Conservation (phyloP, 345 rosid genomes). For the Rhodamnia argentea region DNA sequence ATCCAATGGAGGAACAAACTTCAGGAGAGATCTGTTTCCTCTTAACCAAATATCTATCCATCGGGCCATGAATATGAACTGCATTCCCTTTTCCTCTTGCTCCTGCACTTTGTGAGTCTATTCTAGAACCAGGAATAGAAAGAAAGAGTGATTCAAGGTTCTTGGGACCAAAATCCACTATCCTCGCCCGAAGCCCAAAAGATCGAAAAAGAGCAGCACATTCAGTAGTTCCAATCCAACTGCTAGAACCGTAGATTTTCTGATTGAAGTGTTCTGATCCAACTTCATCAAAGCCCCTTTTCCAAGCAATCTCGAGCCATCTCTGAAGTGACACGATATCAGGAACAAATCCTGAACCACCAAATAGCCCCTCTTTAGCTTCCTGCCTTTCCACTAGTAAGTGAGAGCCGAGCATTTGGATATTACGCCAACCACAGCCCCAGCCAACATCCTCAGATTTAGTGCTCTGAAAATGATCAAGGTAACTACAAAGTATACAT, state of each 20-base stretch:
- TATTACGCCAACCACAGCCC: slow-evolving; percentile 89
- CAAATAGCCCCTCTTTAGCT: slow-evolving; percentile 37
- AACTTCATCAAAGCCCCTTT: slow-evolving; percentile 50
- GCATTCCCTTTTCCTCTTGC: slow-evolving; percentile 20
- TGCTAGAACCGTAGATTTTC: slow-evolving; percentile 34
- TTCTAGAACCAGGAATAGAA: slow-evolving; percentile 55
- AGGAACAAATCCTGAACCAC: slow-evolving; percentile 65
- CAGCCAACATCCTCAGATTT: slow-evolving; percentile 54
- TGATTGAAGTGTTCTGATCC: slow-evolving; percentile 54
- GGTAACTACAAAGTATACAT: slow-evolving; percentile 34
- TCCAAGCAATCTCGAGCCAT: slow-evolving; percentile 88
- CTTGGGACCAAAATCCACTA: slow-evolving; percentile 71
- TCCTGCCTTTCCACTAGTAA: slow-evolving; percentile 41
- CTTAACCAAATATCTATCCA: slow-evolving; percentile 46
- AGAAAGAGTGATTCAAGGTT: slow-evolving; percentile 34
- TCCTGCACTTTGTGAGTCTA: slow-evolving; percentile 6
- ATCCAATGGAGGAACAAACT: neutral
- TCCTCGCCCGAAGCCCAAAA: slow-evolving; percentile 61
- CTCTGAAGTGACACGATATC: slow-evolving; percentile 58
- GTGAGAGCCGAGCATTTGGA: slow-evolving; percentile 69
- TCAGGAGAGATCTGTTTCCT: slow-evolving; percentile 4
- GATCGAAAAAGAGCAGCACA: slow-evolving; percentile 72
- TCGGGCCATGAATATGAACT: slow-evolving; percentile 40
- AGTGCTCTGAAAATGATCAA: slow-evolving; percentile 55
- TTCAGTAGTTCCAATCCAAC: slow-evolving; percentile 68